Conservation (phyloP, 1,139 yeast species). For the Ashbya aceris region DNA sequence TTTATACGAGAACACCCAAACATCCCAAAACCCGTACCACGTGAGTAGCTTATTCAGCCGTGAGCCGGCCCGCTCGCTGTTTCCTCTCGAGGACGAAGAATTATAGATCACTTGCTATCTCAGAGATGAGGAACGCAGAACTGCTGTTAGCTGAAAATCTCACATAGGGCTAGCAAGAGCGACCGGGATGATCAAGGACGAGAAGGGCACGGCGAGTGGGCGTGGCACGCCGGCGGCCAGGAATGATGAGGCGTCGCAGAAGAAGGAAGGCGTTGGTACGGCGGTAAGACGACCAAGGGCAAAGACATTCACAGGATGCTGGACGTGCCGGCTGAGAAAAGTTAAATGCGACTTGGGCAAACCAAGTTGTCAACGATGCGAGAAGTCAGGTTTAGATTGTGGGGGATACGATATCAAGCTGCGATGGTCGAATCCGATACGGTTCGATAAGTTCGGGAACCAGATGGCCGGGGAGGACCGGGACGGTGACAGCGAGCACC, state of each 20-base stretch:
- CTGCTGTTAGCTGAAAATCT: neutral
- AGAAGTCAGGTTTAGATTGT: constrained; percentile 50
- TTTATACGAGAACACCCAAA: too few species aligned
- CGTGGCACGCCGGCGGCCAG: neutral
- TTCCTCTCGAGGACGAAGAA: constrained; percentile 1
- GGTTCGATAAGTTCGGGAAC: constrained; percentile 35
- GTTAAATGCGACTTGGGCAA: constrained; percentile 49
- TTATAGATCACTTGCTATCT: neutral
- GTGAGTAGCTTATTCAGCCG: too few species aligned
- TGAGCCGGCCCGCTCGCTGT: constrained; percentile 1
- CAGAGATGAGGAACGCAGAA: neutral
- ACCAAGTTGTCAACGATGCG: constrained; percentile 47
- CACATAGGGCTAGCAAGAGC: neutral
- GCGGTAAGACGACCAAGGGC: constrained; percentile 10
- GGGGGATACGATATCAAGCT: constrained; percentile 78
- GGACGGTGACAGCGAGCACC: constrained; percentile 20
- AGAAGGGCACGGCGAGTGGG: neutral
- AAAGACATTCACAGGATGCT: constrained; percentile 53
- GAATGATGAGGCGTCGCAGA: neutral
- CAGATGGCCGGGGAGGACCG: constrained; percentile 27
- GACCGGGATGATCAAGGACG: neutral
- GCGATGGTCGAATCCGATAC: constrained; percentile 60
- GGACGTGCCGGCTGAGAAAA: constrained; percentile 53
- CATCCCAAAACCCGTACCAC: too few species aligned
- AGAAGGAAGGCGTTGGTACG: neutral